Evolutionary conservation across 1,284 basidiomycete genomes (phyloP), one percentile per base, ranked within the genome.

Genomic region (Takashimella tepidaria): DNA sequence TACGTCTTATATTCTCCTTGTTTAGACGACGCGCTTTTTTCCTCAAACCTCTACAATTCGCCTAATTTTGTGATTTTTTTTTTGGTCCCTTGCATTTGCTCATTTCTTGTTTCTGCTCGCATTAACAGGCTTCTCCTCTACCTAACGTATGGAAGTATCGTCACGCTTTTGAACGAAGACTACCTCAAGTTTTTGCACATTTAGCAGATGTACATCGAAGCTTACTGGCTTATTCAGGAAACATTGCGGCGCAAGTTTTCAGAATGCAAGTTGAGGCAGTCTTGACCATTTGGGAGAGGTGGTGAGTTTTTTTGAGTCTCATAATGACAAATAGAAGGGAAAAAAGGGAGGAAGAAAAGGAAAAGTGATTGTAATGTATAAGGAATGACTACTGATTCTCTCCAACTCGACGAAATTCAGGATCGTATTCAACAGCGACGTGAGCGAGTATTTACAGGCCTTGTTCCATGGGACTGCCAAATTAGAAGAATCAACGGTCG

Each of bases 261-360:
- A 92, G 88, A 76, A 87, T 85, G 58, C 89, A 95, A 72, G 88
- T 97, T 50, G 84, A 83, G 2, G 77, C 82, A 0, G 84, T 98
- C 11, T 79, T 98, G 1, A 88, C 92, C 63, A 84, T 93, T 21
- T 98, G 95, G 95, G 93, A 97, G 66, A 85, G 91, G 66, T 95
- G 91, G 78, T 77, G 69, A 42, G 77, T 77, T 6, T 63, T 20
- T 0, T 22, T 2, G n/a, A n/a, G n/a, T n/a, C n/a, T n/a, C n/a
- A n/a, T n/a, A n/a, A n/a, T n/a, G n/a, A n/a, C n/a, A n/a, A n/a
- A n/a, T n/a, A n/a, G n/a, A n/a, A n/a, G n/a, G n/a, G n/a, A n/a
- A n/a, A n/a, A n/a, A n/a, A n/a, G n/a, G n/a, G n/a, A n/a, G n/a
- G n/a, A n/a, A n/a, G n/a, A n/a, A n/a, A n/a, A n/a, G n/a, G n/a